Conservation (phyloP, 345 rosid genomes). For the Corymbia maculata region DNA sequence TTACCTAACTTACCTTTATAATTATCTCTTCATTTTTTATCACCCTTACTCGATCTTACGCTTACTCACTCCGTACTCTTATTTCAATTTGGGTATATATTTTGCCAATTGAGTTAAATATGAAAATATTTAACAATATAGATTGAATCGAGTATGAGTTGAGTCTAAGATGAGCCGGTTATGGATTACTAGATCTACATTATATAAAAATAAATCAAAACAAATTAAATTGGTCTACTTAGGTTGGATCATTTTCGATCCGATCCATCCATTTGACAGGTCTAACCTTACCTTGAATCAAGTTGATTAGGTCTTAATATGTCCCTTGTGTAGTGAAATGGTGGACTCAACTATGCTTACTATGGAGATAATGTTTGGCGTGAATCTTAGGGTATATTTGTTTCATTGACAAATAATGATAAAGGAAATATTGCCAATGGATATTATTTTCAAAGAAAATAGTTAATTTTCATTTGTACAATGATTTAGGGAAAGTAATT, state of each 20-base stretch:
- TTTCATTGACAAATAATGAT: background rate
- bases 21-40: background rate
- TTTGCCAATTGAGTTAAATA: no score
- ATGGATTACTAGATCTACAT: no score
- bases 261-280: no score
- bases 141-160: no score
- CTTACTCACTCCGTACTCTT: background rate
- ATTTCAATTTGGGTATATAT: no score
- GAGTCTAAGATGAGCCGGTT: no score
- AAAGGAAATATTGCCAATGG: background rate
- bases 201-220: rapidly evolving
- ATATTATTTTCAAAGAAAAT: background rate
- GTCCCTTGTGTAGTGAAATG: background rate
- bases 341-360: background rate
- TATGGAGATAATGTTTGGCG: background rate
- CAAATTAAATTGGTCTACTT: rapidly evolving
- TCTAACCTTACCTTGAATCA: background rate
- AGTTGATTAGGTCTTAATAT: background rate
- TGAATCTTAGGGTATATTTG: background rate
- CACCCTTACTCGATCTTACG: background rate
- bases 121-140: no score
- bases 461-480: background rate
- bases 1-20: background rate
- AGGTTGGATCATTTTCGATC: no score
- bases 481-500: background rate